phyloP scores from a whole-genome alignment of 805 yeast genomes.

The Kodamaea jinghongensis region DNA sequence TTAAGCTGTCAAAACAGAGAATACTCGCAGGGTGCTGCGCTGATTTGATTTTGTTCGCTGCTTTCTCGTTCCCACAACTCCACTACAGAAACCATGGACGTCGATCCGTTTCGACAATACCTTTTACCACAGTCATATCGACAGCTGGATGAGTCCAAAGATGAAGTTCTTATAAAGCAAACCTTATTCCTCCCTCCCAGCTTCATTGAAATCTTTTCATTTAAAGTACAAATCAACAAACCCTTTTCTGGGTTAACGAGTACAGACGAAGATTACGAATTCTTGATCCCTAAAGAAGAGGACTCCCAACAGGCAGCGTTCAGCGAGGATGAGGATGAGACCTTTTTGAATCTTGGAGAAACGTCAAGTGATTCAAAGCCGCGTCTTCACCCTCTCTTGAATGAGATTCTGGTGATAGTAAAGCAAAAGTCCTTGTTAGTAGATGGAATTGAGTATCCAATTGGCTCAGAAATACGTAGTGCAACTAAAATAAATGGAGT shows the following conservation, averaged over 20 bases:
- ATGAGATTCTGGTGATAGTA: slow-evolving; percentile 26
- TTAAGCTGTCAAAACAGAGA: too few relatives aligned
- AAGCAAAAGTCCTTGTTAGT: slow-evolving; percentile 31
- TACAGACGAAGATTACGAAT: slow-evolving; percentile 37
- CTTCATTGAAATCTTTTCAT: slow-evolving; percentile 32
- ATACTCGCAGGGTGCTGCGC: too few relatives aligned
- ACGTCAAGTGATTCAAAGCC: neutral
- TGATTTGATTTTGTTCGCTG: too few relatives aligned
- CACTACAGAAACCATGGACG: too few relatives aligned
- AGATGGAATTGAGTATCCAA: slow-evolving; percentile 27
- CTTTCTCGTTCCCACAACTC: too few relatives aligned
- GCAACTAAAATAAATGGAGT: slow-evolving; percentile 27
- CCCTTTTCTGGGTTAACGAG: slow-evolving; percentile 33
- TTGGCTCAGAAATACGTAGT: slow-evolving; percentile 32
- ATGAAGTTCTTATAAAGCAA: slow-evolving; percentile 3
- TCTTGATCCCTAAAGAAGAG: slow-evolving; percentile 23
- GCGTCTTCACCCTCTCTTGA: neutral
- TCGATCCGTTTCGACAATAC: too few relatives aligned
- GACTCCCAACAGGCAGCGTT: slow-evolving; percentile 41
- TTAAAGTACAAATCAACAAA: slow-evolving; percentile 31
- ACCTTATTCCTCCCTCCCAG: slow-evolving; percentile 43
- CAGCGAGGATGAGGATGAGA: slow-evolving; percentile 29
- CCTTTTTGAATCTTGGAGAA: slow-evolving; percentile 6
- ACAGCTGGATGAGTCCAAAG: neutral
- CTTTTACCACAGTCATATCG: too few relatives aligned